phyloP scores from a whole-genome alignment of 2,329 filamentous ascomycete genomes.

The Xylaria sp. region DNA sequence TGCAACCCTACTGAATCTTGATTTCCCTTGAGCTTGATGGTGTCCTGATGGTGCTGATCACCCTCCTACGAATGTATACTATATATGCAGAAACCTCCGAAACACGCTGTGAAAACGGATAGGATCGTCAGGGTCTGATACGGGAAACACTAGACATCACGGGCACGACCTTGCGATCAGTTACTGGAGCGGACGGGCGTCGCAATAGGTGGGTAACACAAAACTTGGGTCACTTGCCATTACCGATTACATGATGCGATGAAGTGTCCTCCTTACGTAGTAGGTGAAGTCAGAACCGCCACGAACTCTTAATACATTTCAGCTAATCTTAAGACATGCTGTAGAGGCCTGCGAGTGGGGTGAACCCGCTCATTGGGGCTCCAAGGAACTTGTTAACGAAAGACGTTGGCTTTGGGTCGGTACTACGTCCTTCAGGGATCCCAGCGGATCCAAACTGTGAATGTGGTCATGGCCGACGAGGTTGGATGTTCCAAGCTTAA shows the following conservation, averaged over 20 bases:
- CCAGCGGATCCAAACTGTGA: neutral
- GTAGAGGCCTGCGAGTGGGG: neutral
- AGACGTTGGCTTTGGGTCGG: neutral
- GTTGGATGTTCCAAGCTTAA: neutral
- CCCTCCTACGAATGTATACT: neutral
- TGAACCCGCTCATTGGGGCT: neutral
- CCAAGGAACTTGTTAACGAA: neutral
- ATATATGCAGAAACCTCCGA: neutral
- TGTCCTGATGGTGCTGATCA: conserved; percentile 4
- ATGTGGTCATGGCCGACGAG: conserved; percentile 1
- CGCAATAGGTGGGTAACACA: neutral
- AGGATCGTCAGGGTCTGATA: conserved; percentile 12
- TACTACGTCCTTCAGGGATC: neutral
- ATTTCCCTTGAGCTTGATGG: neutral
- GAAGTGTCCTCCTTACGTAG: neutral
- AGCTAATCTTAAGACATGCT: neutral
- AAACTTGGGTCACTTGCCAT: neutral
- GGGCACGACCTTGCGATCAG: neutral
- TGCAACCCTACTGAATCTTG: conserved; percentile 14
- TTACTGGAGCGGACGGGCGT: neutral
- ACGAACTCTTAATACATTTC: neutral
- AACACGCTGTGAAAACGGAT: neutral
- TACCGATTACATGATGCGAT: neutral
- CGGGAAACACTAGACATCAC: conserved; percentile 1
- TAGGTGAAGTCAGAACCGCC: neutral